Evolutionary conservation across 2,329 filamentous ascomycete species (phyloP).

Genomic region (Diaporthe humulicola): DNA sequence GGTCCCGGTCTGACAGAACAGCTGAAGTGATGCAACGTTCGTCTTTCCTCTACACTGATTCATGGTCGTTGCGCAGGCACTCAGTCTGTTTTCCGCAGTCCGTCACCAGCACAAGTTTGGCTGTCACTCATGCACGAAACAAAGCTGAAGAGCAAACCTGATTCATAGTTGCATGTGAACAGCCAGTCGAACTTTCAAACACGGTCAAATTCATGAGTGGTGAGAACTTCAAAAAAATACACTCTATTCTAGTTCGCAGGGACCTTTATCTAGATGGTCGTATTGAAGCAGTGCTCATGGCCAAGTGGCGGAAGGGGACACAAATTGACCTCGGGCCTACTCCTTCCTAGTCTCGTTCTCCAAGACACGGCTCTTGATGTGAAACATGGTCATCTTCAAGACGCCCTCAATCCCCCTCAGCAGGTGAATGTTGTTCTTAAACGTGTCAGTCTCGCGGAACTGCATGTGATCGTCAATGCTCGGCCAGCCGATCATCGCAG

Average conservation of each 20-base stretch:
- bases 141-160: not conserved
- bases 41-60: not conserved
- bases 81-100: not conserved
- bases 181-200: not conserved
- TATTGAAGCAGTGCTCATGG: not conserved
- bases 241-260: not conserved
- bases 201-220: not conserved
- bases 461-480: constrained; percentile 53
- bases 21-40: not conserved
- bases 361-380: constrained; percentile 39
- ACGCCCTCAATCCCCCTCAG: constrained; percentile 44
- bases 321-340: not conserved
- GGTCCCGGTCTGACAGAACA: not conserved
- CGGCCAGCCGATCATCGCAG: constrained; percentile 52
- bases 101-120: not conserved
- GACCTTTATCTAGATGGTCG: not conserved
- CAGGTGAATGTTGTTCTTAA: constrained; percentile 50
- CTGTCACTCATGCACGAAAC: not conserved
- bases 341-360: constrained; percentile 31
- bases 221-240: rapidly evolving
- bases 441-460: constrained; percentile 51
- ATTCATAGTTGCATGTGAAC: not conserved
- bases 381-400: constrained; percentile 42
- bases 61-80: not conserved
- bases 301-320: not conserved